These are phyloP conservation scores for Fusarium sarcochroum DNA, from an alignment of 2,329 filamentous ascomycete genomes.

Conservation along the genomic window DNA sequence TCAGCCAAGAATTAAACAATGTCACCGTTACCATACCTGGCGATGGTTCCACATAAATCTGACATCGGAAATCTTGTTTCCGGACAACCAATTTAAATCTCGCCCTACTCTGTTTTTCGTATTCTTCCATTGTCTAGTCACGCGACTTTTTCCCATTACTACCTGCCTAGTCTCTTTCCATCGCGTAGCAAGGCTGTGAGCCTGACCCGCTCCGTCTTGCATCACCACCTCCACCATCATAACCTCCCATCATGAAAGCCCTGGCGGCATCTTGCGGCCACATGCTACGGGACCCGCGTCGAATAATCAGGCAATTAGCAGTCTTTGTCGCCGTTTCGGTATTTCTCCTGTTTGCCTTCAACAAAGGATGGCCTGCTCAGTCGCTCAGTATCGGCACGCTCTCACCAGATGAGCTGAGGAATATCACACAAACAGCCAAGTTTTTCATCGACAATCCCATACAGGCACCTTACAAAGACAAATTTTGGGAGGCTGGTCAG, in stretches of 20 bases:
- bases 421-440: conserved; percentile 7
- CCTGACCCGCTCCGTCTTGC: not conserved
- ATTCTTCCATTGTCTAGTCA: not conserved
- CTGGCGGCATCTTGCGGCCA: not conserved
- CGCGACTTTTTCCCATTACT: not conserved
- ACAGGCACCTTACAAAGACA: conserved; percentile 46
- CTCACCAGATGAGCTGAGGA: not conserved
- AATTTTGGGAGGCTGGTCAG: conserved; percentile 52
- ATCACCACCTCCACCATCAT: not conserved
- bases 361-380: conserved; percentile 4
- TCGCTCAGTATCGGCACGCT: not conserved
- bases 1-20: too few relatives aligned
- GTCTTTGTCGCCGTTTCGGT: conserved; percentile 12
- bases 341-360: not conserved
- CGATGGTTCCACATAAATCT: too few relatives aligned
- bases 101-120: too few relatives aligned
- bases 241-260: not conserved
- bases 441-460: conserved; percentile 45
- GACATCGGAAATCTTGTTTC: too few relatives aligned
- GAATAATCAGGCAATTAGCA: not conserved
- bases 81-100: too few relatives aligned
- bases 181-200: not conserved
- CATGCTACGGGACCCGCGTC: conserved; percentile 8
- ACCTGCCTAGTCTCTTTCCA: not conserved
- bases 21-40: too few relatives aligned